Evolutionary conservation across 306 rosid species (phyloP).

Genomic region (Calophaca sinica): DNA sequence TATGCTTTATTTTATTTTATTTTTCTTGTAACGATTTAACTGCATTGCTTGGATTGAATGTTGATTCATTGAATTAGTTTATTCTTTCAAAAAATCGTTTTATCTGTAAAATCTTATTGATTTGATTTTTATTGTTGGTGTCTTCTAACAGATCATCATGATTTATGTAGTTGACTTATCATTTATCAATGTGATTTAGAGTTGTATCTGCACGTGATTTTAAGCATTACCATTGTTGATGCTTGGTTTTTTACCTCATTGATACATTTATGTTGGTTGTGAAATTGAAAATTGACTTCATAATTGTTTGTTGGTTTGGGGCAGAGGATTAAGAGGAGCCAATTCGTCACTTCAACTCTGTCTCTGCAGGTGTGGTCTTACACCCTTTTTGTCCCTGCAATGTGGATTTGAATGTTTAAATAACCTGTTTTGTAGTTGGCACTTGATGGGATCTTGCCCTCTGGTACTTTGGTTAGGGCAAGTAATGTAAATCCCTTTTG

Average conservation of each 20-base stretch:
- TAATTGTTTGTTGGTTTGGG: slow-evolving; percentile 19
- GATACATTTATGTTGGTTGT: slow-evolving; percentile 21
- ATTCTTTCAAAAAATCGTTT: neutral
- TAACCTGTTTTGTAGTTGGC: slow-evolving; percentile 7
- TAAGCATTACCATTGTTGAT: neutral
- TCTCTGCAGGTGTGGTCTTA: slow-evolving; percentile 47
- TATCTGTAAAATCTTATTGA: neutral
- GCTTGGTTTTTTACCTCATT: slow-evolving; percentile 22
- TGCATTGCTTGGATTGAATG: slow-evolving; percentile 12
- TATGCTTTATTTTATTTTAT: neutral
- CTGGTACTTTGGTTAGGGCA: neutral
- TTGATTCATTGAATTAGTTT: slow-evolving; percentile 19
- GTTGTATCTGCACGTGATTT: slow-evolving; percentile 24
- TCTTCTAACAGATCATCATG: neutral
- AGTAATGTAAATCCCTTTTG: neutral
- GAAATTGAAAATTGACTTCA: slow-evolving; percentile 25
- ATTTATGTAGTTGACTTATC: slow-evolving; percentile 8
- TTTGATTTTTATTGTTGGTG: neutral
- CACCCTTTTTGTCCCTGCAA: neutral
- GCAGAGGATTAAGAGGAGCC: slow-evolving; percentile 58
- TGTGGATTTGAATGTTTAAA: slow-evolving; percentile 17
- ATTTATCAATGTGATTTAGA: slow-evolving; percentile 21
- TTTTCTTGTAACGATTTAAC: neutral
- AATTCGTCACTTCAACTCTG: slow-evolving; percentile 31
- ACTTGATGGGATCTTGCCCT: neutral